Conservation (phyloP, 768 basidiomycete species). For the Lentinula detonsa region DNA sequence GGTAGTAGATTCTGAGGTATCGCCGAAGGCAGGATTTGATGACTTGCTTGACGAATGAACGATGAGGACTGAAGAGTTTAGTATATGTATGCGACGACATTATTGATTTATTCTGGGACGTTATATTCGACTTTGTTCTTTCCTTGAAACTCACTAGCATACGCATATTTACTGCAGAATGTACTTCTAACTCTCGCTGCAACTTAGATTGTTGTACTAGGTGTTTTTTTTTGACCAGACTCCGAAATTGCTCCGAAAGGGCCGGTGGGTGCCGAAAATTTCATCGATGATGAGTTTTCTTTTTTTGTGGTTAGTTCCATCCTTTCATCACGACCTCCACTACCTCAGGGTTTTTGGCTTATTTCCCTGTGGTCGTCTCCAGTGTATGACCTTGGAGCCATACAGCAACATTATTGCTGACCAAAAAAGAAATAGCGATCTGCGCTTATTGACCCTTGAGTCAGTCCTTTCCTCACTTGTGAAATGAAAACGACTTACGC, state of each 20-base stretch:
- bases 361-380: constrained; percentile 17
- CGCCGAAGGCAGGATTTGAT: not conserved
- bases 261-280: not conserved
- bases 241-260: constrained; percentile 12
- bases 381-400: constrained; percentile 35
- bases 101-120: not conserved
- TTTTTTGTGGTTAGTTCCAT: not conserved
- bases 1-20: not conserved
- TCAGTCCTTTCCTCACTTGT: constrained; percentile 26
- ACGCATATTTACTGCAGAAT: no score
- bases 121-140: not conserved
- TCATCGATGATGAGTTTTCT: not conserved
- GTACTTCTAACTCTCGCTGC: no score
- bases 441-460: constrained; percentile 79
- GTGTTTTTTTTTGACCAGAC: constrained; percentile 1
- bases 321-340: not conserved
- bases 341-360: not conserved
- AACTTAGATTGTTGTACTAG: not conserved
- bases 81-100: not conserved
- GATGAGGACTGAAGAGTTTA: not conserved
- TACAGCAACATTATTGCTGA: constrained; percentile 55
- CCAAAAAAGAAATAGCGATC: constrained; percentile 73
- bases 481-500: constrained; percentile 5
- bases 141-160: not conserved
- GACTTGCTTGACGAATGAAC: not conserved